Conservation (phyloP, 2,329 filamentous ascomycete species). For the Nakataea oryzae region DNA sequence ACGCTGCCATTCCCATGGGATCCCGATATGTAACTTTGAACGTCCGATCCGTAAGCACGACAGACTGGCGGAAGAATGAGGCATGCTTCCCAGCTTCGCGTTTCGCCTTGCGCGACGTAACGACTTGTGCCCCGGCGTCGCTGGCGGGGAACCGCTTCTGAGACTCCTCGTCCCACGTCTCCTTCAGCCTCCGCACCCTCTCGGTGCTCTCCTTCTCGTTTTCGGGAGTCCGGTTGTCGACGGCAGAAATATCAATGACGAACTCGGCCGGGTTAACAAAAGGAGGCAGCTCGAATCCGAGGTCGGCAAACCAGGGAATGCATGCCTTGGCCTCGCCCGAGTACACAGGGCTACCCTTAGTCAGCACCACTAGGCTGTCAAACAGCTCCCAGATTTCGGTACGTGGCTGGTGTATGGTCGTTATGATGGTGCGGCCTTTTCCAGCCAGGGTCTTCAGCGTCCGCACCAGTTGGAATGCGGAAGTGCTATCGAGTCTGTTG, state of each 20-base stretch:
- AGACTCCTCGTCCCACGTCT: conserved; percentile 42
- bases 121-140: conserved; percentile 9
- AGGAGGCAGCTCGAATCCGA: conserved; percentile 51
- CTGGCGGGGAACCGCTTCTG: conserved; percentile 13
- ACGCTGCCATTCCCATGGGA: conserved; percentile 63
- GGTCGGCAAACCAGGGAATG: conserved; percentile 50
- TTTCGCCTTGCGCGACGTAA: conserved; percentile 6
- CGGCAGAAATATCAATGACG: conserved; percentile 62
- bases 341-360: conserved; percentile 58
- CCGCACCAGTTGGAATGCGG: conserved; percentile 61
- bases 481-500: conserved; percentile 55
- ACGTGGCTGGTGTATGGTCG: conserved; percentile 67
- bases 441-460: conserved; percentile 58
- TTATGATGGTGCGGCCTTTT: conserved; percentile 61
- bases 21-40: conserved; percentile 66
- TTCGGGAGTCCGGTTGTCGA: conserved; percentile 61
- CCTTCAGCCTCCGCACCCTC: conserved; percentile 51
- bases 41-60: conserved; percentile 57
- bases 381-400: conserved; percentile 74
- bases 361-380: conserved; percentile 60
- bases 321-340: conserved; percentile 49
- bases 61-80: conserved; percentile 49
- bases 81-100: conserved; percentile 30
- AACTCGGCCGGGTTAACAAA: conserved; percentile 75
- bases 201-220: conserved; percentile 48